Percentiles rank a stretch among this genome's conserved stretches.
Evolutionary conservation across 768 basidiomycete genomes (phyloP).

Genomic region (Terana coerulea): DNA sequence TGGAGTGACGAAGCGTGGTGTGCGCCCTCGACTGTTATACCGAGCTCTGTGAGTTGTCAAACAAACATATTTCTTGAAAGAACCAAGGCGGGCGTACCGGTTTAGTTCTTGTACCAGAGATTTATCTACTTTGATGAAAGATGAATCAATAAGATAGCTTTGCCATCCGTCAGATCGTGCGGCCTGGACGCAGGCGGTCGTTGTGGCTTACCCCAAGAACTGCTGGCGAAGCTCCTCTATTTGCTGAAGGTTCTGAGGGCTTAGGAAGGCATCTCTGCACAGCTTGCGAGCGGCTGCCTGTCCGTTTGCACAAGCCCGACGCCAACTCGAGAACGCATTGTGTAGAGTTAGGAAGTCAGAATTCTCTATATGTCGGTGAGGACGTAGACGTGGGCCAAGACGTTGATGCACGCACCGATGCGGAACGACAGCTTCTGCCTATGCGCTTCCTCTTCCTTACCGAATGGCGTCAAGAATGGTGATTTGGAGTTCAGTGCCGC

Average conservation of each 20-base stretch:
- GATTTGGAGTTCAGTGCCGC: slow-evolving; percentile 91
- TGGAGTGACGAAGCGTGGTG: slow-evolving; percentile 71
- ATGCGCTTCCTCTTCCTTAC: slow-evolving; percentile 83
- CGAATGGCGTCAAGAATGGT: slow-evolving; percentile 87
- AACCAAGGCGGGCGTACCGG: slow-evolving; percentile 44
- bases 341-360: slow-evolving; percentile 95
- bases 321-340: slow-evolving; percentile 86
- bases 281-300: slow-evolving; percentile 63
- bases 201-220: slow-evolving; percentile 22
- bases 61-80: not conserved
- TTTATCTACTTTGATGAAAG: slow-evolving; percentile 70
- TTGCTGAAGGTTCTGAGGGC: slow-evolving; percentile 84
- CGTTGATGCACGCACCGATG: slow-evolving; percentile 45
- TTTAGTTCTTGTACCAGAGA: slow-evolving; percentile 67
- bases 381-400: not conserved
- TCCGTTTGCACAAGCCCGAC: slow-evolving; percentile 63
- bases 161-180: not conserved
- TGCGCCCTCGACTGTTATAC: slow-evolving; percentile 60
- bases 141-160: slow-evolving; percentile 86
- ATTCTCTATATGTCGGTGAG: slow-evolving; percentile 65
- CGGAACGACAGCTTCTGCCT: slow-evolving; percentile 78
- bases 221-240: slow-evolving; percentile 97
- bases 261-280: slow-evolving; percentile 76
- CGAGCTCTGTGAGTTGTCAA: slow-evolving; percentile 51
- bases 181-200: slow-evolving; percentile 6